These are phyloP conservation scores for Polygonum aviculare DNA, from an alignment of 148 eudicot genomes.

Conservation along the genomic window DNA sequence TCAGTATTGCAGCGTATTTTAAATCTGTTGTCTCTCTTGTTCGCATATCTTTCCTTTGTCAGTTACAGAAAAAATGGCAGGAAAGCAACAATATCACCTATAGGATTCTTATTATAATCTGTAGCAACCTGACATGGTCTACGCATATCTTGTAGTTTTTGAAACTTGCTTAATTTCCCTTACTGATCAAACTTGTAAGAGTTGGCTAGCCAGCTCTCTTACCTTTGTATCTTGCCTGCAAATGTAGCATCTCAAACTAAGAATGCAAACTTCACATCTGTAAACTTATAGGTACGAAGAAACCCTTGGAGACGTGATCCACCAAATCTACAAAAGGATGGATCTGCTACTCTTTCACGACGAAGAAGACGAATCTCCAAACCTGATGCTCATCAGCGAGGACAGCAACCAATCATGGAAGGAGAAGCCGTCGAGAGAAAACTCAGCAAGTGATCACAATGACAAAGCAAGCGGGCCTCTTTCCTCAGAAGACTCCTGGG, in stretches of 20 bases:
- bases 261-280: not conserved
- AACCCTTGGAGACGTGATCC: slow-evolving; percentile 50
- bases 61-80: not conserved
- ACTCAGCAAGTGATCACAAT: slow-evolving; percentile 20
- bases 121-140: not conserved
- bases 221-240: not conserved
- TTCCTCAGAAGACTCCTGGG: slow-evolving; percentile 54
- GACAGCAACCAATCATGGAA: slow-evolving; percentile 88
- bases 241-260: not conserved
- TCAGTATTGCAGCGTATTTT: not conserved
- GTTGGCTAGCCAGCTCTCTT: not conserved
- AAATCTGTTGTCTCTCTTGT: not conserved
- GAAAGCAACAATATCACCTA: not conserved
- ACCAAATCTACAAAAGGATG: slow-evolving; percentile 52
- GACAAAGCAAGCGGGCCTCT: slow-evolving; percentile 30
- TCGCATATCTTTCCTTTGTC: not conserved
- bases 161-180: not conserved
- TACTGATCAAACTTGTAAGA: not conserved
- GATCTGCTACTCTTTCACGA: slow-evolving; percentile 75
- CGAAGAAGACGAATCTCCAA: slow-evolving; percentile 61
- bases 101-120: not conserved
- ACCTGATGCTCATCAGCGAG: slow-evolving; percentile 61
- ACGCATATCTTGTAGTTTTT: not conserved
- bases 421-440: slow-evolving; percentile 21
- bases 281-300: slow-evolving; percentile 43